phyloP scores from a whole-genome alignment of 768 basidiomycete species.

The Mycena indigotica region DNA sequence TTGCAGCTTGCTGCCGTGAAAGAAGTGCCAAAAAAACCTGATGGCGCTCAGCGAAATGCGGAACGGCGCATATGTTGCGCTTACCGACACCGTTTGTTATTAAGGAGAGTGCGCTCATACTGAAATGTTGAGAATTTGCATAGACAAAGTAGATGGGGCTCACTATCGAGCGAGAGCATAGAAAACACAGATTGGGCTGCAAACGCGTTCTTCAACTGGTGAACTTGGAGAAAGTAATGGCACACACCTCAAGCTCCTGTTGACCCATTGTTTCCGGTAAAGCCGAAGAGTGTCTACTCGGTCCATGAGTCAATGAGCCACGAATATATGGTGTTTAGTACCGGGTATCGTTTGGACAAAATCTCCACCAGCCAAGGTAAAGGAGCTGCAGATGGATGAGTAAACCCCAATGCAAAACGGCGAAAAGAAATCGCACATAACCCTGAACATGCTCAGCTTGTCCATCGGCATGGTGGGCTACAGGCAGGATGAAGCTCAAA shows the following conservation, averaged over 20 bases:
- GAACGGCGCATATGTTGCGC: no score
- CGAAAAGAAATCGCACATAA: constrained; percentile 10
- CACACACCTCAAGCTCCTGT: not conserved
- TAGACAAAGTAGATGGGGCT: no score
- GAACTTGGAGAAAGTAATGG: not conserved
- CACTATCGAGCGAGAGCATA: constrained; percentile 15
- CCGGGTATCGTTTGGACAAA: constrained; percentile 11
- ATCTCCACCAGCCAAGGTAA: constrained; percentile 10
- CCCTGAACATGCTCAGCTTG: constrained; percentile 14
- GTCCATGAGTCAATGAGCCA: not conserved
- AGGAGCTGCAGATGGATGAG: constrained; percentile 1
- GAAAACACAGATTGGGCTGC: constrained; percentile 12
- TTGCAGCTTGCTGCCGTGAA: not conserved
- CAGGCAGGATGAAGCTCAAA: not conserved
- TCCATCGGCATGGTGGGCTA: constrained; percentile 9
- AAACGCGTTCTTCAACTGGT: not conserved
- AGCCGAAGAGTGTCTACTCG: not conserved
- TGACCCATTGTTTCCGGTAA: constrained; percentile 9
- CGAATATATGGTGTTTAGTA: no score
- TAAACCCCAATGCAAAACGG: not conserved
- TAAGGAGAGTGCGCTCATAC: constrained; percentile 9
- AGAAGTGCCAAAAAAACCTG: not conserved
- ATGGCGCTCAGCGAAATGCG: no score
- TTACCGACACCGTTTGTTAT: constrained; percentile 8
- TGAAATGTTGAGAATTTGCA: no score